Conservation (phyloP, 768 basidiomycete genomes). For the Boletus subparvulus region DNA sequence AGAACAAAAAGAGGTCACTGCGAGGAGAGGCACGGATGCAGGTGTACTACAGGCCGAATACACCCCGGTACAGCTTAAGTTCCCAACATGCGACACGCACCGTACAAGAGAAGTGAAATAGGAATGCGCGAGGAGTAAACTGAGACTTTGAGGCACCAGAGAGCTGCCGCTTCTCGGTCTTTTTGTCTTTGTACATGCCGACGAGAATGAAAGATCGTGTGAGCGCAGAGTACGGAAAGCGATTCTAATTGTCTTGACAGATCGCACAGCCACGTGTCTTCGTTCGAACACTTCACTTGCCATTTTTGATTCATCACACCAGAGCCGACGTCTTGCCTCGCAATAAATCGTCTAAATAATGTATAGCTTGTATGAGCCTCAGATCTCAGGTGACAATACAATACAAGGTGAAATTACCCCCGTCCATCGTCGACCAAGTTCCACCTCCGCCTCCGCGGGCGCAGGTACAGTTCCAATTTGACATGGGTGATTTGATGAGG, state of each 20-base stretch:
- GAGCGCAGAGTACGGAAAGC: not conserved
- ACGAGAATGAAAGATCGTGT: not conserved
- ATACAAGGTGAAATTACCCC: too few relatives aligned
- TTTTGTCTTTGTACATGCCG: slow-evolving; percentile 15
- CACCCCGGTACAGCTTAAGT: not conserved
- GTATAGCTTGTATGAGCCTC: not conserved
- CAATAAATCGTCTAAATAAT: not conserved
- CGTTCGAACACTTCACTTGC: slow-evolving; percentile 22
- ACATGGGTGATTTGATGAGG: not conserved
- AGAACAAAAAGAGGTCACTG: slow-evolving; percentile 22
- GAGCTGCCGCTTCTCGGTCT: not conserved
- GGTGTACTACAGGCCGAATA: not conserved
- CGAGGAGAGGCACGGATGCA: not conserved
- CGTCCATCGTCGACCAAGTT: not conserved
- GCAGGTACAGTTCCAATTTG: not conserved
- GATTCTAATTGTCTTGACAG: slow-evolving; percentile 23
- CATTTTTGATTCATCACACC: slow-evolving; percentile 12
- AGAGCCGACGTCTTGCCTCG: not conserved
- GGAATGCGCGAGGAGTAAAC: not conserved
- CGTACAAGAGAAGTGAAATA: not conserved
- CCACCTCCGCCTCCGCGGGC: not conserved
- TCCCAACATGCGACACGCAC: not conserved
- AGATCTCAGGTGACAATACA: too few relatives aligned
- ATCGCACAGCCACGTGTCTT: slow-evolving; percentile 18
- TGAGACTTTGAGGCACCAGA: not conserved